Evolutionary conservation across 2,329 filamentous ascomycete species (phyloP), one percentile per base, ranked within the genome.

Genomic region (Exserohilum rostratum): DNA sequence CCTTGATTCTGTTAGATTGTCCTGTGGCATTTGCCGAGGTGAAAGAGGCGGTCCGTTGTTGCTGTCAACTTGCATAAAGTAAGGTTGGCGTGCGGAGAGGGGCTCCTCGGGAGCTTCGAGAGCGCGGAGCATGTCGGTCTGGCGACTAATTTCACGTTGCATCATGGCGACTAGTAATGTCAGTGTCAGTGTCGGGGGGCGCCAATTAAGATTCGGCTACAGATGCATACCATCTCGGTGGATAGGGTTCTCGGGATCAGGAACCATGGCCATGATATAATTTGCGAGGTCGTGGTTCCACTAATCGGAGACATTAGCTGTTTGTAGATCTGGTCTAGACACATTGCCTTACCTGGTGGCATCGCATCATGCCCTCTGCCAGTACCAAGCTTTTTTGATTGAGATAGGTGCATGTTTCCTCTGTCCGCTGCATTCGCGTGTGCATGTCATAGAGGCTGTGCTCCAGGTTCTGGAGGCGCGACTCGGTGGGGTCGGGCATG

Each of bases 251-350:
- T 96, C 92, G 3, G 85, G 84, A 69, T 87, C 87, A 13, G 91
- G 89, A 3, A 92, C 84, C 50, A 96, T 79, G 12, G 87, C 84
- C 51, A 91, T 82, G 22, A 97, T 79, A 49, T 88, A 86, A 62
- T 88, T 87, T 6, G 91, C 89, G 57, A 97, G 83, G 48, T 96
- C 92, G 69, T 93, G 88, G 71, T 91, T 96, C 81, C 92, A 91
- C 77, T 95, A 76, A 47, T 35, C 54, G 34, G 40, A 58, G 44
- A 11, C 46, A 54, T 74, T 67, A 73, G 70, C 57, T 53, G 30
- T 35, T n/a, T 57, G 58, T 50, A 46, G 55, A 65, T 61, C 45
- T 38, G 45, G 55, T 58, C 22, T 56, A 62, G 54, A 53, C 54
- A 50, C 54, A 27, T 31, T 6, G 25, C 55, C 80, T 62, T 75